Evolutionary conservation across 148 eudicot species (phyloP).

Genomic region (Rhododendron henanense): DNA sequence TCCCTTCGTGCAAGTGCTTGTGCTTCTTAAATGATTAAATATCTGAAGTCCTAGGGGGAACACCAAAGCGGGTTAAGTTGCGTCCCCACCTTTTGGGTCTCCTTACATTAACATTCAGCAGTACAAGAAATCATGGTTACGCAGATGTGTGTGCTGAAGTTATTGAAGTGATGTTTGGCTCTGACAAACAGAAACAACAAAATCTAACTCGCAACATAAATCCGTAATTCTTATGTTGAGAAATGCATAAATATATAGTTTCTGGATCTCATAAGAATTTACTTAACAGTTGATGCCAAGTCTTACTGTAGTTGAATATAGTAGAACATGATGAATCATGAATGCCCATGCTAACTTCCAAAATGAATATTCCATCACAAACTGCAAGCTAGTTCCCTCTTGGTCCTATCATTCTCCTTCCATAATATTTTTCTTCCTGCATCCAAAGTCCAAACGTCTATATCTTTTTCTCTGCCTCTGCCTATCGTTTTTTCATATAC

Average conservation of each 20-base stretch:
- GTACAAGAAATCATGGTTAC: background rate
- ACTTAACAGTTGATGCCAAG: background rate
- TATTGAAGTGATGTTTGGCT: background rate
- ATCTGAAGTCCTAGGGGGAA: background rate
- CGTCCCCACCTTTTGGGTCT: background rate
- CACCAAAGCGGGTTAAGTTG: background rate
- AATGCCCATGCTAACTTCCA: background rate
- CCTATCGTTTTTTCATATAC: background rate
- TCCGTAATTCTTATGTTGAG: background rate
- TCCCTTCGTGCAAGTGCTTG: background rate
- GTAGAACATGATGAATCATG: background rate
- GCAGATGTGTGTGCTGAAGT: background rate
- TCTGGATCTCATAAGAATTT: background rate
- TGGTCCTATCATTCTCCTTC: background rate
- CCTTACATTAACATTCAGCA: background rate
- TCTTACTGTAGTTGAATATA: background rate
- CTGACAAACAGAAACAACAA: background rate
- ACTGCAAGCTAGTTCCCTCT: background rate
- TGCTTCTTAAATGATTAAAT: background rate
- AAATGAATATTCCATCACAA: background rate
- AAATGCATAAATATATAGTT: background rate
- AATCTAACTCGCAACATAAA: background rate
- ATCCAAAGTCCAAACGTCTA: background rate
- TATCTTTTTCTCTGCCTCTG: background rate
- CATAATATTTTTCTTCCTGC: background rate